Conservation (phyloP, 164 flowering plant species). For the Vitis rupestris region DNA sequence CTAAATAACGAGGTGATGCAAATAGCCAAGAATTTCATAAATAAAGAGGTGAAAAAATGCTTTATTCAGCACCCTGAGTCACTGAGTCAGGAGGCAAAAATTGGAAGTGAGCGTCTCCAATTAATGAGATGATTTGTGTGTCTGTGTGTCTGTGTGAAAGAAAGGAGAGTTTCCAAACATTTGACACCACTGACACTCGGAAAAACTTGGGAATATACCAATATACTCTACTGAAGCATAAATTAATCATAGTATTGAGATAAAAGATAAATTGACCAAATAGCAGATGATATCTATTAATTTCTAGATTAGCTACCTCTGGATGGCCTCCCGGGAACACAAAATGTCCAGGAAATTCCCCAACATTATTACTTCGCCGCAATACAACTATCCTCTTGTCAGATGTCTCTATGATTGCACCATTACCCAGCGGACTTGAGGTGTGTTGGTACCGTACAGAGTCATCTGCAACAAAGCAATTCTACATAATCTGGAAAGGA, state of each 20-base stretch:
- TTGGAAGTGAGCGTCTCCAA: too few relatives aligned
- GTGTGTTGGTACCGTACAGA: conserved; percentile 64
- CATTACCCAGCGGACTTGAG: conserved; percentile 92
- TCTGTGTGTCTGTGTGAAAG: too few relatives aligned
- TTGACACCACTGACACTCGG: not conserved
- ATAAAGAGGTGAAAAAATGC: too few relatives aligned
- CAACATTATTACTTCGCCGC: conserved; percentile 86
- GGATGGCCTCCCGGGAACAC: conserved; percentile 99
- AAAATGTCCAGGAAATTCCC: conserved; percentile 93
- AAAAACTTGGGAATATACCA: not conserved
- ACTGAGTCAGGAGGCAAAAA: too few relatives aligned
- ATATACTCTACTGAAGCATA: not conserved
- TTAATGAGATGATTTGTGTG: too few relatives aligned
- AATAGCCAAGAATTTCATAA: not conserved
- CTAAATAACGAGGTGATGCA: not conserved
- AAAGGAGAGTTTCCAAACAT: not conserved
- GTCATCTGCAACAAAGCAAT: conserved; percentile 56
- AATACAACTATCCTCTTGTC: conserved; percentile 69
- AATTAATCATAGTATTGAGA: not conserved
- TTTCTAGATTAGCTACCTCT: conserved; percentile 56
- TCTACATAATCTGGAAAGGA: not conserved
- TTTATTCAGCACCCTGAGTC: too few relatives aligned
- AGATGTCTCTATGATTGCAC: conserved; percentile 84
- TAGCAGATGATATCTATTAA: not conserved
- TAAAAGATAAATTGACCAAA: not conserved